Percentiles rank a stretch among this genome's conserved stretches.
These are phyloP conservation scores for Bromus sterilis DNA, from an alignment of 176 grass and related monocot genomes.

Conservation along the genomic window DNA sequence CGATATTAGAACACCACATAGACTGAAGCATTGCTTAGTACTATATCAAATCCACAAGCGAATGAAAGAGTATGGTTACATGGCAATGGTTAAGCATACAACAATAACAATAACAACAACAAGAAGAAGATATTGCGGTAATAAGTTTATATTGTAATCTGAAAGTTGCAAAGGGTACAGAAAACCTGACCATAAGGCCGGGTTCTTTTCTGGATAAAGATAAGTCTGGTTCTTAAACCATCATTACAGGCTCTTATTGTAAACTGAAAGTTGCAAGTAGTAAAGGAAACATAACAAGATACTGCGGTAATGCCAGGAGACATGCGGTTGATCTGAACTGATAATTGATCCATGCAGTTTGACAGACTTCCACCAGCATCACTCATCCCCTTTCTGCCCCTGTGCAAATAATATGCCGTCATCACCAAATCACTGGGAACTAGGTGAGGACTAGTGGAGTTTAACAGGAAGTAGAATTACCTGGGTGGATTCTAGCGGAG, in stretches of 20 bases:
- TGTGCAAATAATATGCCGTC: neutral
- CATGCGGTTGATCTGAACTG: neutral
- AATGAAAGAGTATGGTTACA: neutral
- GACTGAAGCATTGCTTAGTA: no score
- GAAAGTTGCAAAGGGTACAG: neutral
- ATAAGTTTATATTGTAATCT: neutral
- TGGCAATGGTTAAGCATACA: neutral
- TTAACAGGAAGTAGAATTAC: slow-evolving; percentile 2
- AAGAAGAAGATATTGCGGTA: no score
- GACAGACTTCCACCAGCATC: neutral
- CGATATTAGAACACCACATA: no score
- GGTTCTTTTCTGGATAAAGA: neutral
- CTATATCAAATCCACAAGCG: neutral
- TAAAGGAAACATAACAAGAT: neutral
- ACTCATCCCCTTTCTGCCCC: neutral
- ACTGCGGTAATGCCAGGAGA: slow-evolving; percentile 1
- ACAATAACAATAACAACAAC: neutral
- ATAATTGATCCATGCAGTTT: neutral
- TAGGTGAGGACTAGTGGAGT: neutral
- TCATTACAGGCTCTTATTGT: slow-evolving; percentile 24
- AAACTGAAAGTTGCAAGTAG: neutral
- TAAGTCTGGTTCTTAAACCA: slow-evolving; percentile 12
- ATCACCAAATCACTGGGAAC: neutral
- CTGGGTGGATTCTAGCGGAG: neutral
- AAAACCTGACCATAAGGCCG: neutral